Base-by-base conservation (phyloP, 805 yeast genomes). In the Yarrowia sp. region DNA sequence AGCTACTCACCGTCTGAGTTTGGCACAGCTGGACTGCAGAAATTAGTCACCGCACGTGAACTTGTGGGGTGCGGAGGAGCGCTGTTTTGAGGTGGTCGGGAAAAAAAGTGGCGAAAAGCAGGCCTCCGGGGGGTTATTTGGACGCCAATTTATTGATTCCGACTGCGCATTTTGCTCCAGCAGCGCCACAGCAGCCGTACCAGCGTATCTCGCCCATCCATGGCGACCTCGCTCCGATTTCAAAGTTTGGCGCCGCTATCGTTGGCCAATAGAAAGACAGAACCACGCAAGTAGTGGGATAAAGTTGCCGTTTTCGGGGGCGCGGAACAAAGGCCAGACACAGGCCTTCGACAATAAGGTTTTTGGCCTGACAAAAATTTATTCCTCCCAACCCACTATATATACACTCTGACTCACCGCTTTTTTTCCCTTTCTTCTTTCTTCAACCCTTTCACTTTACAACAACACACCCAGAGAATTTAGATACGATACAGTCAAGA, bases 31-130 rank as follows among this genome's bases (percentile, higher is more conserved):
- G 42, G 58, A 24, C 14, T 32, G 36, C 32, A 47, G 51, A 47
- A 49, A 51, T 51, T 51, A 51, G 58, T 51, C 58, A 51, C 42
- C 42, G 58, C 58, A 51, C 58, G 58, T 51, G 58, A 51, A 51
- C 58, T 33, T 35, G 41, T 24, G 42, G 42, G 58, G 42, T 24
- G 58, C 58, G 51, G 35, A 16, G 22, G 49, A 16, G 33, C 32
- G 25, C 4, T 24, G 49, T 27, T n/a, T n/a, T n/a, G n/a, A 13
- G 18, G 14, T 3, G 8, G 12, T 18, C 18, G 16, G 5, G 6
- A 31, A 31, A 29, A 6, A 10, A 14, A n/a, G n/a, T n/a, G n/a
- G n/a, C n/a, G n/a, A n/a, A n/a, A n/a, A n/a, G n/a, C n/a, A n/a
- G n/a, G 8, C 18, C 18, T 13, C 18, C 7, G 16, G 16, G 24